These are phyloP conservation scores for Boletus bicolor DNA, from an alignment of 768 basidiomycete species.

Conservation along the genomic window DNA sequence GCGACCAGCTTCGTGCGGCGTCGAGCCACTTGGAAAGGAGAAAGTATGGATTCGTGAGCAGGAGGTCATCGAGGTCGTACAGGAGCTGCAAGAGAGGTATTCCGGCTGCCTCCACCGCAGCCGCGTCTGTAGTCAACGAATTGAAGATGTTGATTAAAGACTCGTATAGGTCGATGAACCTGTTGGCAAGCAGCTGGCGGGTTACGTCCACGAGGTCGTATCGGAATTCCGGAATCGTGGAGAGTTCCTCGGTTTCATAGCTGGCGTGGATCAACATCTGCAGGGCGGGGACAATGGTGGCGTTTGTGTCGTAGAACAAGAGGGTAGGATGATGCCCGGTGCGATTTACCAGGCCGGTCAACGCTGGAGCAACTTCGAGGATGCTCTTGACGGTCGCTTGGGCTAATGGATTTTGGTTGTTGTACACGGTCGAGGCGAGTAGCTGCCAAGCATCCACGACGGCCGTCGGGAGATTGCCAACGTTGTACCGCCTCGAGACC, in stretches of 20 bases:
- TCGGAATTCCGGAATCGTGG: conserved; percentile 31
- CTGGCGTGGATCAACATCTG: conserved; percentile 54
- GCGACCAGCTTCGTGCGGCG: conserved; percentile 31
- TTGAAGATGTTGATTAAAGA: conserved; percentile 31
- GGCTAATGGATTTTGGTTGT: conserved; percentile 31
- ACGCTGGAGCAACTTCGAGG: conserved; percentile 35
- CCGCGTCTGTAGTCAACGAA: conserved; percentile 15
- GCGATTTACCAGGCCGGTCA: conserved; percentile 33
- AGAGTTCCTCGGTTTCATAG: conserved; percentile 16
- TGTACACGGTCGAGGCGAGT: conserved; percentile 38
- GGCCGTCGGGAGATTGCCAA: conserved; percentile 23
- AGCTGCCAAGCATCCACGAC: conserved; percentile 36
- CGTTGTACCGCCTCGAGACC: conserved; percentile 35
- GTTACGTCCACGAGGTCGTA: conserved; percentile 40
- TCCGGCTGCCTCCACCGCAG: conserved; percentile 23
- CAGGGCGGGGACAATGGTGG: conserved; percentile 73
- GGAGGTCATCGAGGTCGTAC: conserved; percentile 33
- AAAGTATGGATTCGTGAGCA: conserved; percentile 33
- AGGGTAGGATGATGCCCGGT: conserved; percentile 34
- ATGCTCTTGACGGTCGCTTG: conserved; percentile 39
- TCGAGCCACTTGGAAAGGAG: conserved; percentile 37
- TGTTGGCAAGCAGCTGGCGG: conserved; percentile 39
- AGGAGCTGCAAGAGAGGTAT: conserved; percentile 31
- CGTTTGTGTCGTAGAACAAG: conserved; percentile 37
- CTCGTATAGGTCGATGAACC: conserved; percentile 34